A percentile compares a stretch with the other conserved stretches of the same genome.
Conservation (phyloP, 495 filamentous ascomycete species). For the Annulohypoxylon nitens region DNA sequence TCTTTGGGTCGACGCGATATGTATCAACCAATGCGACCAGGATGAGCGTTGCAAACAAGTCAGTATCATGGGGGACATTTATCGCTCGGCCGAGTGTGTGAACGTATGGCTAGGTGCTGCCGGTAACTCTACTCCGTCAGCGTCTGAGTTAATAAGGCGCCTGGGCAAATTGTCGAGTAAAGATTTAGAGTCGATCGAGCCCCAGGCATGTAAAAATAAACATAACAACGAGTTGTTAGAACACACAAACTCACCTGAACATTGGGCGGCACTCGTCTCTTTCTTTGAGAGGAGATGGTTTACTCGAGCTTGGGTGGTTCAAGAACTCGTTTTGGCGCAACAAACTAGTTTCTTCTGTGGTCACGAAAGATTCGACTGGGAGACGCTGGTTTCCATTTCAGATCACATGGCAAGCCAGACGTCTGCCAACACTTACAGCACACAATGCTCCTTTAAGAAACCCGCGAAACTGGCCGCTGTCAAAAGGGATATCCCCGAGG, state of each 20-base stretch:
- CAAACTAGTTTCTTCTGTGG: slow-evolving; percentile 38
- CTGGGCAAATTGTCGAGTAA: slow-evolving; percentile 15
- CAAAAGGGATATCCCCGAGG: slow-evolving; percentile 13
- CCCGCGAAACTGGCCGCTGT: slow-evolving; percentile 34
- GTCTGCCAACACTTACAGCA: slow-evolving; percentile 25
- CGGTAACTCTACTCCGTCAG: slow-evolving; percentile 24
- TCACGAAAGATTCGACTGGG: slow-evolving; percentile 36
- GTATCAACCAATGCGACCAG: slow-evolving; percentile 45
- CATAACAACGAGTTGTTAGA: slow-evolving; percentile 2
- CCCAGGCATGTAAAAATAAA: slow-evolving; percentile 12
- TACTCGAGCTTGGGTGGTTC: slow-evolving; percentile 45
- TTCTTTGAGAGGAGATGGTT: slow-evolving; percentile 46
- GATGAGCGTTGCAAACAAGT: slow-evolving; percentile 46
- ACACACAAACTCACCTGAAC: slow-evolving; percentile 13
- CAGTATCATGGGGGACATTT: slow-evolving; percentile 45
- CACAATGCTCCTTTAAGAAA: slow-evolving; percentile 36
- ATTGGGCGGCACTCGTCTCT: slow-evolving; percentile 38
- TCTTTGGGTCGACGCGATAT: slow-evolving; percentile 50
- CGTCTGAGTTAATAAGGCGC: slow-evolving; percentile 28
- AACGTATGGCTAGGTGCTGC: slow-evolving; percentile 48
- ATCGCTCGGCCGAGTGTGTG: slow-evolving; percentile 37
- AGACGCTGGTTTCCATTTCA: slow-evolving; percentile 29
- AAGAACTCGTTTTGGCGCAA: slow-evolving; percentile 40
- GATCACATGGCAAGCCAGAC: slow-evolving; percentile 18
- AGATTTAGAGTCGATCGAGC: slow-evolving; percentile 4